Base-by-base conservation (phyloP, 805 yeast species). In the Candida ovalis region DNA sequence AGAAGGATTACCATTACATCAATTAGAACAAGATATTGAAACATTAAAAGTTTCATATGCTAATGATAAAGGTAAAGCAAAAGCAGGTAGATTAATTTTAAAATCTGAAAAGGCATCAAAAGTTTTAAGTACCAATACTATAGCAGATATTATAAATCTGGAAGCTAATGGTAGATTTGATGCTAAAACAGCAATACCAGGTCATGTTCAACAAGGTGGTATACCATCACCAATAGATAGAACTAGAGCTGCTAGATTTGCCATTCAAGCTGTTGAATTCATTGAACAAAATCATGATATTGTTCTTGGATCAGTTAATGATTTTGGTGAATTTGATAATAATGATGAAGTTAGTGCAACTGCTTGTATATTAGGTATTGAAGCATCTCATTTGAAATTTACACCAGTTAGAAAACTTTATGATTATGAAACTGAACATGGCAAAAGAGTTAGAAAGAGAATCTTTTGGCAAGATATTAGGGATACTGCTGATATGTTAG, bases 201-300 rank as follows among this genome's bases (percentile, higher is more conserved):
- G 99, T 27, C 98, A 92, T 64, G 94, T 92, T 49, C 99, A 94
- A 75, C 99, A 94, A 71, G 99, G 99, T 66, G 94, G 91, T 51
- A 79, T 82, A 46, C 99, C 95, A 48, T 78, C 88, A 0, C 78
- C 91, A 28, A 83, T 84, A 64, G 95, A 87, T 65, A 74, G 95
- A 70, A 81, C 86, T 1, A 74, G 82, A 59, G 91, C 88, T 6
- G 80, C 86, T 3, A 77, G 88, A 62, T 80, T 82, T 53, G 85
- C 90, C 0, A 76, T 85, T 45, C 78, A 77, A 61, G 83, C 90
- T 22, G 80, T 84, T 46, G 80, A 81, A 51, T 86, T 80, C 70
- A 76, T 87, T 53, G 92, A 86, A 63, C 69, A 70, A 25, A 53
- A 54, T 35, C 47, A 42, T 44, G 62, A 57, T 21, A 35, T 49